These are phyloP conservation scores for Mycena vitilis DNA, from an alignment of 768 basidiomycete species.

Conservation along the genomic window DNA sequence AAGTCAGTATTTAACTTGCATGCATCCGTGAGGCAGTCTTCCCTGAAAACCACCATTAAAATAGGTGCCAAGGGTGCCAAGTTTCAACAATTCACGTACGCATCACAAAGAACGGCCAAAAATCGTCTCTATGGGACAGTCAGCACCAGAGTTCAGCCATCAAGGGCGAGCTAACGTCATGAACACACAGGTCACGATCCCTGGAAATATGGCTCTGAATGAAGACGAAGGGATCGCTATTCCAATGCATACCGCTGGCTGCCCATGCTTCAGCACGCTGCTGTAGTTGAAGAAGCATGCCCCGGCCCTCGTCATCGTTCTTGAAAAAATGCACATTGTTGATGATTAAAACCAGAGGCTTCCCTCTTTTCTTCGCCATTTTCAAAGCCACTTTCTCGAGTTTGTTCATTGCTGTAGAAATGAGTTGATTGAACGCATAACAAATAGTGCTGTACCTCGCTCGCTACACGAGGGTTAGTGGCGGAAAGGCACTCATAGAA, in stretches of 20 bases:
- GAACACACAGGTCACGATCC: conserved; percentile 84
- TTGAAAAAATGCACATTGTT: conserved; percentile 84
- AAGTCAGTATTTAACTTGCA: conserved; percentile 46
- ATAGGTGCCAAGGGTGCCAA: conserved; percentile 8
- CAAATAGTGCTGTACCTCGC: conserved; percentile 60
- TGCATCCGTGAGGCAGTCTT: conserved; percentile 82
- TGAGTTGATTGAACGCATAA: conserved; percentile 3
- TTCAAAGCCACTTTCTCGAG: conserved; percentile 86
- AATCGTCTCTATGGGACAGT: conserved; percentile 74
- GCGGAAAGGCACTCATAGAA: no score
- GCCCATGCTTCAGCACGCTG: conserved; percentile 90
- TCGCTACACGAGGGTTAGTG: conserved; percentile 47
- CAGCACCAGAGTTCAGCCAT: conserved; percentile 17
- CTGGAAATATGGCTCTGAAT: conserved; percentile 45
- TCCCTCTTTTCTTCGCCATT: conserved; percentile 63
- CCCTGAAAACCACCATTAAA: conserved; percentile 52
- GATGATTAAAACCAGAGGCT: conserved; percentile 83
- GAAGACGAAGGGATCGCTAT: conserved; percentile 19
- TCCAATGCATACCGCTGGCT: conserved; percentile 67
- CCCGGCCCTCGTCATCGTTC: conserved; percentile 80
- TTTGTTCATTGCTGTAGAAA: conserved; percentile 75
- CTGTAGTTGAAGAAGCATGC: conserved; percentile 88
- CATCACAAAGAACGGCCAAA: conserved; percentile 81
- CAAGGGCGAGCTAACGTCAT: conserved; percentile 63
- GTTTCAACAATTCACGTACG: conserved; percentile 52